Percentiles rank a stretch among this genome's conserved stretches.
Conservation (phyloP, 2,329 filamentous ascomycete genomes). For the Epichloe sibirici region DNA sequence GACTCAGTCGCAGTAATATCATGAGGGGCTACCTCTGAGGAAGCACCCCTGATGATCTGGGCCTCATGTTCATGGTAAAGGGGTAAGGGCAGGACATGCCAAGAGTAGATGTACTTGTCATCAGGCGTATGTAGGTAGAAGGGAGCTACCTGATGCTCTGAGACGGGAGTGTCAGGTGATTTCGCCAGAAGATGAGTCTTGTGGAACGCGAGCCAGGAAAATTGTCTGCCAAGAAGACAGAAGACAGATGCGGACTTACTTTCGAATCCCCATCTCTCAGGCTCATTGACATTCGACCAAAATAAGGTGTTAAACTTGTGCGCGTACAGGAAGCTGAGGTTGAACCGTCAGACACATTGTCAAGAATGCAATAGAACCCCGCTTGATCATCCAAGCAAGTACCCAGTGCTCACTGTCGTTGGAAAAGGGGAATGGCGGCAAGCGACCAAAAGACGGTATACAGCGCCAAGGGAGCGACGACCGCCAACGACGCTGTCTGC, state of each 20-base stretch:
- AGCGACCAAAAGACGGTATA: constrained; percentile 57
- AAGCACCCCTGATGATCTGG: constrained; percentile 39
- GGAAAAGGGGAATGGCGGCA: constrained; percentile 56
- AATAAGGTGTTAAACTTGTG: constrained; percentile 64
- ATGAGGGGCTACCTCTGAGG: constrained; percentile 28
- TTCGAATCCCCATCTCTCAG: constrained; percentile 77
- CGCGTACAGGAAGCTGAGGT: constrained; percentile 62
- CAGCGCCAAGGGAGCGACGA: constrained; percentile 47
- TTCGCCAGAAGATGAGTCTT: not conserved
- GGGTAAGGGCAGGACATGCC: constrained; percentile 77
- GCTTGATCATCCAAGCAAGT: not conserved
- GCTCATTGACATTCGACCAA: constrained; percentile 61
- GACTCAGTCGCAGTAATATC: constrained; percentile 45
- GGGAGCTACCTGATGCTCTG: constrained; percentile 78
- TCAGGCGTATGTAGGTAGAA: constrained; percentile 69
- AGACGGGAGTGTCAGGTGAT: not conserved
- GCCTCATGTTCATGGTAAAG: constrained; percentile 63
- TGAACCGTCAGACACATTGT: not conserved
- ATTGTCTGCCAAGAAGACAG: not conserved
- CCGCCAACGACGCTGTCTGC: constrained; percentile 13
- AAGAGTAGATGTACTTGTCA: constrained; percentile 68
- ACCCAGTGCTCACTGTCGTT: constrained; percentile 57
- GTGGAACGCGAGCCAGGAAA: not conserved
- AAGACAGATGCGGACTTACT: constrained; percentile 34
- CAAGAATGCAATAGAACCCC: not conserved